Conservation (phyloP, 1,139 yeast genomes). For the Diutina rugosa region DNA sequence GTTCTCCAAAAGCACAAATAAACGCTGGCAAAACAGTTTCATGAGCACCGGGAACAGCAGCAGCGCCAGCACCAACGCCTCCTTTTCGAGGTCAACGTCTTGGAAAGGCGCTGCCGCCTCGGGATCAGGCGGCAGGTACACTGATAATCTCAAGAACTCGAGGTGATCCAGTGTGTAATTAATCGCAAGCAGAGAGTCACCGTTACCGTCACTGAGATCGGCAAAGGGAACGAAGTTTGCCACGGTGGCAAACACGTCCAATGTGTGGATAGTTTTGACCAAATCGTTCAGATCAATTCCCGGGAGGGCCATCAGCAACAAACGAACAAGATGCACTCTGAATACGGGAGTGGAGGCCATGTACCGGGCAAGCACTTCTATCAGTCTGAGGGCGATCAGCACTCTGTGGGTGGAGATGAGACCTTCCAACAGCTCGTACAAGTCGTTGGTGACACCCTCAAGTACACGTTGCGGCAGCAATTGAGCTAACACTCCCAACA, state of each 20-base stretch:
- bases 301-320: constrained; percentile 57
- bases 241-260: constrained; percentile 59
- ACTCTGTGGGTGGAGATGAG: constrained; percentile 79
- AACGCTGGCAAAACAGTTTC: constrained; percentile 40
- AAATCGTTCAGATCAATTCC: constrained; percentile 89
- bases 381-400: constrained; percentile 54
- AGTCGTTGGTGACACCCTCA: constrained; percentile 56
- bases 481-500: constrained; percentile 53
- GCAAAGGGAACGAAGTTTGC: constrained; percentile 64
- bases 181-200: constrained; percentile 48
- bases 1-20: constrained; percentile 62
- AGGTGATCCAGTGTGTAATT: constrained; percentile 61
- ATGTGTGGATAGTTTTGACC: constrained; percentile 54
- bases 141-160: constrained; percentile 28
- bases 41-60: constrained; percentile 43
- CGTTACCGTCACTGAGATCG: constrained; percentile 31
- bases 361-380: constrained; percentile 54
- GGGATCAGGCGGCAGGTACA: constrained; percentile 8
- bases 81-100: neutral
- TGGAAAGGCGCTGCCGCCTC: neutral
- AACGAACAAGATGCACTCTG: constrained; percentile 68
- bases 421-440: constrained; percentile 74
- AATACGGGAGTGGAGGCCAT: constrained; percentile 55
- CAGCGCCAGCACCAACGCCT: neutral
- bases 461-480: constrained; percentile 49